phyloP scores from a whole-genome alignment of 495 filamentous ascomycete species.

The Penicilliopsis zonata region DNA sequence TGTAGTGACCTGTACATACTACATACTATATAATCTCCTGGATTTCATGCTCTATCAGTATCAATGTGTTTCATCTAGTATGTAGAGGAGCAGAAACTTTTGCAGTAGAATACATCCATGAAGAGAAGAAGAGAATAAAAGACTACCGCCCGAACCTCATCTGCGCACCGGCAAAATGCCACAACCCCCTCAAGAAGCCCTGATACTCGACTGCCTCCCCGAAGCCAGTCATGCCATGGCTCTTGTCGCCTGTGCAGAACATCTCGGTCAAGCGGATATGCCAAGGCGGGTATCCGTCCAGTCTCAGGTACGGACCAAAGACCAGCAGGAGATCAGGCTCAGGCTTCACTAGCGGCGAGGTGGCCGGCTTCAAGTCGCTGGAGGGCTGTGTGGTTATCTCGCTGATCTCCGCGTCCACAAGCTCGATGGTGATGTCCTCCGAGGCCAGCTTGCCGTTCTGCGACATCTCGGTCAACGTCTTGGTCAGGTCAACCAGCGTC shows the following conservation, averaged over 20 bases:
- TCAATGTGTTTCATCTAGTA: too few species aligned
- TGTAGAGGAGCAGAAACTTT: too few species aligned
- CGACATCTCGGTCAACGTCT: slow-evolving; percentile 87
- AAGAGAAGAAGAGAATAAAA: too few species aligned
- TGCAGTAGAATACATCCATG: too few species aligned
- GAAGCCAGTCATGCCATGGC: slow-evolving; percentile 20
- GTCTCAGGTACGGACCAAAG: slow-evolving; percentile 66
- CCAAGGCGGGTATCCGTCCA: slow-evolving; percentile 94
- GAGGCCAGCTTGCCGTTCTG: slow-evolving; percentile 73
- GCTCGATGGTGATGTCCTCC: slow-evolving; percentile 66
- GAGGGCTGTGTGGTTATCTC: slow-evolving; percentile 38
- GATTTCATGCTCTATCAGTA: too few species aligned
- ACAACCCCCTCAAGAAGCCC: slow-evolving; percentile 73
- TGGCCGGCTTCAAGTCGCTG: slow-evolving; percentile 1
- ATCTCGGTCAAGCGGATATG: slow-evolving; percentile 92
- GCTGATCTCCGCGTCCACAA: slow-evolving; percentile 82
- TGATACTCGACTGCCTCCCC: slow-evolving; percentile 73
- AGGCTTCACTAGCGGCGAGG: slow-evolving; percentile 14
- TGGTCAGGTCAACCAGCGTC: slow-evolving; percentile 89
- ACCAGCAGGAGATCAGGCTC: slow-evolving; percentile 87
- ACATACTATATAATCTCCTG: too few species aligned
- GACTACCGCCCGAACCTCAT: slow-evolving; percentile 87
- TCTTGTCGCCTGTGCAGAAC: slow-evolving; percentile 44
- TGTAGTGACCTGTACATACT: too few species aligned
- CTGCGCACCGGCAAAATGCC: slow-evolving; percentile 74